phyloP scores from a whole-genome alignment of 2,329 filamentous ascomycete genomes.

The Simplicillium aogashimaense region DNA sequence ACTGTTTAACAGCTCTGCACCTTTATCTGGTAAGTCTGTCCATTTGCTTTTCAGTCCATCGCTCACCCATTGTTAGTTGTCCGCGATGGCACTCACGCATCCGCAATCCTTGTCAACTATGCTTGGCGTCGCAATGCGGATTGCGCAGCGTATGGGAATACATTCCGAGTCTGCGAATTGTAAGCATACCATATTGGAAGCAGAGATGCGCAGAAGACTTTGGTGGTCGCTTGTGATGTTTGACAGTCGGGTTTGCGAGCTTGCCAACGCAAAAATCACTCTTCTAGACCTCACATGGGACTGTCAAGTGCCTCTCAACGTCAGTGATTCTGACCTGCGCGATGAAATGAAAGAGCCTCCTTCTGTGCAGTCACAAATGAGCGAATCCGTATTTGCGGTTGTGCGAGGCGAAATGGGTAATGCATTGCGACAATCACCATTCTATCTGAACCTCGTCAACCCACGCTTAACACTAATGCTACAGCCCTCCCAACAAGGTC shows the following conservation, averaged over 20 bases:
- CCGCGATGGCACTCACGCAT: slow-evolving; percentile 28
- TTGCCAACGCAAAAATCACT: slow-evolving; percentile 26
- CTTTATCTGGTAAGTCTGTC: slow-evolving; percentile 44
- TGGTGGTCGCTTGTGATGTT: slow-evolving; percentile 53
- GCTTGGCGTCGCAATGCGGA: slow-evolving; percentile 43
- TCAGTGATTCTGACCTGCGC: slow-evolving; percentile 35
- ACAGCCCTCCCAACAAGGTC: too few relatives aligned
- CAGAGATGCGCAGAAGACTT: slow-evolving; percentile 49
- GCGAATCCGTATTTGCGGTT: too few relatives aligned
- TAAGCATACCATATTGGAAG: slow-evolving; percentile 30
- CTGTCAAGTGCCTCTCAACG: slow-evolving; percentile 30
- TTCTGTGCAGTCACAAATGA: too few relatives aligned
- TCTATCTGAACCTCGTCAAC: too few relatives aligned
- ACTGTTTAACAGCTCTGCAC: slow-evolving; percentile 45
- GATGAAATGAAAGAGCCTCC: slow-evolving; percentile 26
- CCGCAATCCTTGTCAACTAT: slow-evolving; percentile 41
- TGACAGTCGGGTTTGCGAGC: slow-evolving; percentile 45
- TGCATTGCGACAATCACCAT: too few relatives aligned
- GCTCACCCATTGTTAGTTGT: too few relatives aligned
- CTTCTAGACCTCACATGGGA: slow-evolving; percentile 26
- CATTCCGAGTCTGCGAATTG: slow-evolving; percentile 31
- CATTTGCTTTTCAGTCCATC: too few relatives aligned
- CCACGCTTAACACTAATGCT: too few relatives aligned
- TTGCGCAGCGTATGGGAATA: slow-evolving; percentile 47
- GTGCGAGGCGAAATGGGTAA: too few relatives aligned